Base-by-base conservation (phyloP, 2,329 filamentous ascomycete genomes). In the Trichophyton simii region DNA sequence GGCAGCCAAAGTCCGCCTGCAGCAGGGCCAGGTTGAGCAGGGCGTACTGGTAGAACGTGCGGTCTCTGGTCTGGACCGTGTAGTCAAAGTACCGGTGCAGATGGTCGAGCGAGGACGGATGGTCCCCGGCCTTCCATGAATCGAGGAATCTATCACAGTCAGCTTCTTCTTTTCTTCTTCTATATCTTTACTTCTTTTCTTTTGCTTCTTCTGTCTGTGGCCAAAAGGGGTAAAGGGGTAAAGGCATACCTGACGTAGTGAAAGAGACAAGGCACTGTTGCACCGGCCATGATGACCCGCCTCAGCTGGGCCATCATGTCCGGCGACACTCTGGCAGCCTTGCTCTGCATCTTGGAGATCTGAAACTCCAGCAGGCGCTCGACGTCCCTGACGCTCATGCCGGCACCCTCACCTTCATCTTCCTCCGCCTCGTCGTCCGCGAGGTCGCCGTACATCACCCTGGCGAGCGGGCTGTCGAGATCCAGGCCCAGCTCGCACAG, bases 61-160 rank as follows among this genome's bases (percentile, higher is more conserved):
- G 86, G 68, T 95, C 88, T 63, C 85, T 80, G 66, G 85, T 88
- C 68, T 94, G 88, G 84, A 95, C 91, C 0, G 91, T 94, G 73
- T 96, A 96, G 72, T 99, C 94, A 68, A 96, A 99, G 73, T 96
- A 99, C 59, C 90, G 86, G 72, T 97, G 91, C 20, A 99, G 80
- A 66, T 87, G 87, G 69, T 99, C 92, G 70, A 96, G 94, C 0
- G 94, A 88, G 0, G 88, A 89, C 11, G 88, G 85, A 69, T 92
- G 95, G 73, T 97, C 91, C 3, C 92, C 92, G 2, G 90, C 86
- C 71, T 87, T 84, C 92, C 91, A 97, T 0, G 91, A 84, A 72
- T 99, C 91, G 13, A 96, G 84, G 70, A 95, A 97, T 67, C 87
- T 89, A 66, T 55, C 22, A 63, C 11, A 38, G 60, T 61, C 57